Evolutionary conservation across 164 flowering plant genomes (phyloP).

Genomic region (Chloranthus sessilifolius): DNA sequence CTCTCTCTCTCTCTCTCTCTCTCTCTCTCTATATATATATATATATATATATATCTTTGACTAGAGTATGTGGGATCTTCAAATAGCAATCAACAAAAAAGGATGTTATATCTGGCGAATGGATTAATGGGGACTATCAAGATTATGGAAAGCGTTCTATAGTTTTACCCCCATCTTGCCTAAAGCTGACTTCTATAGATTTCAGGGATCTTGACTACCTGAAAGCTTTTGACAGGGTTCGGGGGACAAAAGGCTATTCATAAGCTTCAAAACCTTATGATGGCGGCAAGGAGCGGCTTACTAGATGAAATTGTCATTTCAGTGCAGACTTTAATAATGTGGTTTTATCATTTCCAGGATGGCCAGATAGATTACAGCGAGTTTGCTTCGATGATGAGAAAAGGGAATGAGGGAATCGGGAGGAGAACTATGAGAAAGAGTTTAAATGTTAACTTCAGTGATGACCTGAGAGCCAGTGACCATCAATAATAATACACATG

Average conservation of each 20-base stretch:
- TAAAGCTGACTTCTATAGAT: not conserved
- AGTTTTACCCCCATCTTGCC: not conserved
- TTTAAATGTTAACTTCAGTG: constrained; percentile 56
- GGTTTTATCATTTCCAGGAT: constrained; percentile 36
- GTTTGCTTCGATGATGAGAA: constrained; percentile 79
- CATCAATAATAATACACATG: too few relatives aligned
- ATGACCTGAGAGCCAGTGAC: constrained; percentile 39
- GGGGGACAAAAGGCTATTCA: too few relatives aligned
- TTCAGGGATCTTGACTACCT: not conserved
- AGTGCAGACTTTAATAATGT: not conserved
- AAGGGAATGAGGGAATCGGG: constrained; percentile 47
- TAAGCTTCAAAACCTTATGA: not conserved
- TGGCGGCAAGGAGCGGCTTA: not conserved
- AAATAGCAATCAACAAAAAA: too few relatives aligned
- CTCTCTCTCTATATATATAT: not conserved
- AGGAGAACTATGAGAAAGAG: constrained; percentile 70
- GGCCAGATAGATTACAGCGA: constrained; percentile 76
- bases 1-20: not conserved
- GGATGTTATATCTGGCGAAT: too few relatives aligned
- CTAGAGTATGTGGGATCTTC: not conserved
- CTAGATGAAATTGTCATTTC: not conserved
- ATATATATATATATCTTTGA: not conserved
- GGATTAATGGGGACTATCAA: too few relatives aligned
- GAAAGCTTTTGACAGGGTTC: not conserved
- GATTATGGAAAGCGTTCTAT: not conserved